Evolutionary conservation across 495 filamentous ascomycete species (phyloP).

Genomic region (Talaromyces stipitatus): DNA sequence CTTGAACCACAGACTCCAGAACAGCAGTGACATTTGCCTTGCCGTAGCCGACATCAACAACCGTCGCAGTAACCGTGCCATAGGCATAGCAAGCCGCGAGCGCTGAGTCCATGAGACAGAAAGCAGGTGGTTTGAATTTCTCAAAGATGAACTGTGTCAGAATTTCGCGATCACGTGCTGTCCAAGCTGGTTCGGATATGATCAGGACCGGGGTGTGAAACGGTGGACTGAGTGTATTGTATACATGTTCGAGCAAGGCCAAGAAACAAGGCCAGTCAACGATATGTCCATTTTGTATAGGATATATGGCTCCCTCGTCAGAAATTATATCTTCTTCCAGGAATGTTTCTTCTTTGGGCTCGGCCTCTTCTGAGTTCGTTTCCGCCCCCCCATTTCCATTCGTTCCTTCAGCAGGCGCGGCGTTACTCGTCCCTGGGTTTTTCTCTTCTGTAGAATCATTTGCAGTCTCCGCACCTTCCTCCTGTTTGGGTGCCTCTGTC

Average conservation of each 20-base stretch:
- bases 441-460: conserved; percentile 7
- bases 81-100: conserved; percentile 79
- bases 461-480: conserved; percentile 10
- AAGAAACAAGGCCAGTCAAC: conserved; percentile 86
- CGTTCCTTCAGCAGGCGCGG: neutral
- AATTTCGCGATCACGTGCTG: conserved; percentile 67
- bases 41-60: conserved; percentile 82
- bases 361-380: conserved; percentile 11
- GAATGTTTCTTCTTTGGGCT: conserved; percentile 39
- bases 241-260: conserved; percentile 79
- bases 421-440: neutral
- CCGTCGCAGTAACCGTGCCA: conserved; percentile 63
- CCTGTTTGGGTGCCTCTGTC: conserved; percentile 18
- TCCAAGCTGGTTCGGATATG: conserved; percentile 81
- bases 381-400: neutral
- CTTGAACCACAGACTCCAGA: conserved; percentile 63
- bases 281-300: conserved; percentile 76
- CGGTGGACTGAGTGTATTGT: conserved; percentile 76
- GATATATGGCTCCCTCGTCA: conserved; percentile 83
- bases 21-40: conserved; percentile 91
- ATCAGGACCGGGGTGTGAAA: conserved; percentile 93
- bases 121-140: conserved; percentile 87
- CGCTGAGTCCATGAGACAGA: conserved; percentile 79
- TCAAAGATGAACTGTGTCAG: conserved; percentile 93
- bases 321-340: conserved; percentile 85